These are phyloP conservation scores for Trametes versicolor DNA, from an alignment of 1,284 basidiomycete species.

Conservation along the genomic window DNA sequence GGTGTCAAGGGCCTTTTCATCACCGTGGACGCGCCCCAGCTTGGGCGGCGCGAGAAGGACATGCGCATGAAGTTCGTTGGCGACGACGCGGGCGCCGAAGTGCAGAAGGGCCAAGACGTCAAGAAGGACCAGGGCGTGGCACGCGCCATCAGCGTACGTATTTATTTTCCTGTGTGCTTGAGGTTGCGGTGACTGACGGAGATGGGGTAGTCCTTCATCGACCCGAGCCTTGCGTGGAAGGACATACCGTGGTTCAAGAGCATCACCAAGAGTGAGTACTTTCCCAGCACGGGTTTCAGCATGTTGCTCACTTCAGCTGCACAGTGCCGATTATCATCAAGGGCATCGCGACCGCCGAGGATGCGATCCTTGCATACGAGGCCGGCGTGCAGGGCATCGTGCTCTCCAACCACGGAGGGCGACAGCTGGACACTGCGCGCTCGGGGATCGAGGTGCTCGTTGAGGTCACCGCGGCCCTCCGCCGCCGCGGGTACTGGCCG, in stretches of 20 bases:
- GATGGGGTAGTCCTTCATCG: slow-evolving; percentile 88
- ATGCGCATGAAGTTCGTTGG: slow-evolving; percentile 93
- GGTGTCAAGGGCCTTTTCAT: slow-evolving; percentile 92
- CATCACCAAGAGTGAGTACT: slow-evolving; percentile 81
- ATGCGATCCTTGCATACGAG: slow-evolving; percentile 89
- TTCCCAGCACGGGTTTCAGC: not conserved
- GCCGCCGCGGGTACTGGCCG: slow-evolving; percentile 69
- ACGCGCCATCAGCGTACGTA: slow-evolving; percentile 43
- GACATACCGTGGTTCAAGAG: slow-evolving; percentile 90
- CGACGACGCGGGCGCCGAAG: slow-evolving; percentile 45
- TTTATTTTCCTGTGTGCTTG: not conserved
- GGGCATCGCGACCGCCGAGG: slow-evolving; percentile 81
- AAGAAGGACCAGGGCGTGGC: slow-evolving; percentile 46
- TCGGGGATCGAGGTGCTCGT: slow-evolving; percentile 90
- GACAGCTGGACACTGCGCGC: slow-evolving; percentile 90
- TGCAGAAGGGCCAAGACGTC: slow-evolving; percentile 60
- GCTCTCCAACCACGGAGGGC: slow-evolving; percentile 90
- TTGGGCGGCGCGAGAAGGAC: slow-evolving; percentile 91
- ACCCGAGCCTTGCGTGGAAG: slow-evolving; percentile 88
- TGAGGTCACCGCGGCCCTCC: slow-evolving; percentile 85
- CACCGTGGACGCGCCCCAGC: slow-evolving; percentile 93
- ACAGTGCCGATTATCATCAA: slow-evolving; percentile 95
- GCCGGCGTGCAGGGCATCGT: slow-evolving; percentile 84
- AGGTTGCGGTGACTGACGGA: not conserved
- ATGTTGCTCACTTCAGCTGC: not conserved